Percentiles rank a stretch among this genome's conserved stretches.
Conservation (phyloP, 2,329 filamentous ascomycete genomes). For the Metarhizium humberi region DNA sequence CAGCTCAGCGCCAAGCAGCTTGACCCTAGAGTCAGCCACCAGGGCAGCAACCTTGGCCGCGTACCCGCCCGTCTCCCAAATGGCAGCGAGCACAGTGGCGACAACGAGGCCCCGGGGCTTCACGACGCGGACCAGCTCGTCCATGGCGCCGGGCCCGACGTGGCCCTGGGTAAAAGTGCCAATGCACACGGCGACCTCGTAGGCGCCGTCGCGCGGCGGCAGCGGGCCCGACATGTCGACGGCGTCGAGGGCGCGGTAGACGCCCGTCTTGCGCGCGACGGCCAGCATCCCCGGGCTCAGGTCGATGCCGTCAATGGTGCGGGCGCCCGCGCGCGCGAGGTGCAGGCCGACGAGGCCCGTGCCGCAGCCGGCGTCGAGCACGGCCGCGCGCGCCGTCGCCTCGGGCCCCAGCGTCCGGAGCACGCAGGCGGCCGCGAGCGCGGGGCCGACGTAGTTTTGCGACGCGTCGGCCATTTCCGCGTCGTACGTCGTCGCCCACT, state of each 20-base stretch:
- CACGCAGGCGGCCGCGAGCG: conserved; percentile 24
- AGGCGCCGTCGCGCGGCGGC: conserved; percentile 26
- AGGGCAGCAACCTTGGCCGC: conserved; percentile 31
- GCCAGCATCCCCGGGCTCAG: conserved; percentile 43
- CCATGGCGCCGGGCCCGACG: conserved; percentile 38
- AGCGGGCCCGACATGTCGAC: conserved; percentile 38
- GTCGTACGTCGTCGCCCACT: conserved; percentile 27
- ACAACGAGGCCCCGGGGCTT: conserved; percentile 38
- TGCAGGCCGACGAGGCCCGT: conserved; percentile 43
- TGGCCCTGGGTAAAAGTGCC: conserved; percentile 48
- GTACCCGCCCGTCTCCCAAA: conserved; percentile 40
- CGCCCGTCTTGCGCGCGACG: conserved; percentile 36
- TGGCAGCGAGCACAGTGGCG: conserved; percentile 39
- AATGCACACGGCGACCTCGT: conserved; percentile 42
- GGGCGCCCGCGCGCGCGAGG: conserved; percentile 31
- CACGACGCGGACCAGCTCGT: conserved; percentile 39
- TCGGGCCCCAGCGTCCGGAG: conserved; percentile 18
- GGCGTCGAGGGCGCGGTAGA: conserved; percentile 34
- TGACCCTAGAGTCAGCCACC: conserved; percentile 17
- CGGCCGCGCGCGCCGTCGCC: conserved; percentile 16
- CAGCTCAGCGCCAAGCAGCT: conserved; percentile 18
- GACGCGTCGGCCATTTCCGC: conserved; percentile 22
- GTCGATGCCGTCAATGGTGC: conserved; percentile 42
- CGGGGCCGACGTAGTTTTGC: conserved; percentile 34
- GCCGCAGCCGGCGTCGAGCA: conserved; percentile 48